Base-by-base conservation (phyloP, 495 filamentous ascomycete species). In the Podospora anserina region DNA sequence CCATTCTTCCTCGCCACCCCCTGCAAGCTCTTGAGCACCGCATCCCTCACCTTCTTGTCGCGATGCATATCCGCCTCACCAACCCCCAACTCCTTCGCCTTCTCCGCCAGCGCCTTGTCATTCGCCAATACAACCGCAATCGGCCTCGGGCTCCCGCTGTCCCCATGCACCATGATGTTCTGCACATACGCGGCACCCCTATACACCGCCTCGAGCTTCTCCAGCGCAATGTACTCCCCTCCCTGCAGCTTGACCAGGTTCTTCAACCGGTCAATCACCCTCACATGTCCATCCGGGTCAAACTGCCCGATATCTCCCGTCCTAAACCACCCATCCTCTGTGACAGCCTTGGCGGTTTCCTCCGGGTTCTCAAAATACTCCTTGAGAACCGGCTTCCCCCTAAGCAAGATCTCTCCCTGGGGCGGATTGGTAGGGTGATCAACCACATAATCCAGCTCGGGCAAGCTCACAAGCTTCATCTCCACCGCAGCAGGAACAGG, bases 181-280 rank as follows among this genome's bases (percentile, higher is more conserved):
- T 81, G 79, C 15, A 88, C 86, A 54, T 82, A 80, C 6, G 79
- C 75, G 11, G 76, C 80, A 39, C 85, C 83, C 61, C 88, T 84
- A 74, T 90, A 90, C 34, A 88, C 78, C 55, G 86, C 84, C 78
- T 90, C 88, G 67, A 90, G 86, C 75, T 86, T 89, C 76, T 90
- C 88, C 6, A 90, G 81, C 6, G 88, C 88, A 63, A 90, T 86
- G 72, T 90, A 90, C 79, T 90, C 88, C 64, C 88, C 88, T 54
- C 84, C 82, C 70, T 85, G 82, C 70, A 87, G 84, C 84, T 90
- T 90, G 69, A 89, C 90, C 0, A 85, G 75, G 69, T 97, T 97
- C 87, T 97, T 97, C 70, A 92, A 86, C 68, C 94, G 92, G 77
- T 97, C 94, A 71, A 97, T 88, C 77, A 97, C 89, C 66, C 85